Evolutionary conservation across 2,329 filamentous ascomycete species (phyloP), one percentile per base, ranked within the genome.

Genomic region (Madurella mycetomatis): DNA sequence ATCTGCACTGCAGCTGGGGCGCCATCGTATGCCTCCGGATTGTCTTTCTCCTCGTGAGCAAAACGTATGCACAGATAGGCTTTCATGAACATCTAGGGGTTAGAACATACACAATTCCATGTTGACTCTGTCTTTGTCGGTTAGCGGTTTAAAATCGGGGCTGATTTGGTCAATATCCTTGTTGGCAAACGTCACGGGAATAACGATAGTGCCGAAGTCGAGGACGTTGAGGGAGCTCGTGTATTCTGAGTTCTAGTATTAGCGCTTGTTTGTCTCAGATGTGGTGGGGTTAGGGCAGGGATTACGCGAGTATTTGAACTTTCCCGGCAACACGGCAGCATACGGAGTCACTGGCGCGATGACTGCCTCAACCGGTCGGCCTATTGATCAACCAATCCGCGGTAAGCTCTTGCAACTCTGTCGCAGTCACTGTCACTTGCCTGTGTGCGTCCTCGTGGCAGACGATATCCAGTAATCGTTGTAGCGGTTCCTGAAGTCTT

Each of bases 151-250:
- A 58, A 72, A 76, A 0, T 59, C 63, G 3, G 60, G 41, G 39
- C 74, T 67, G 25, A 70, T 63, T 13, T 66, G 61, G 62, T 85
- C 82, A 7, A 82, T 49, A 0, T 52, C 64, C 62, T 79, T 77
- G 54, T 83, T 74, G 0, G 75, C 79, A 32, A 65, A 72, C 0
- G 79, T 83, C 1, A 84, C 77, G 0, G 82, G 82, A 19, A 85
- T 70, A 1, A 78, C 72, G 0, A 77, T 74, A 39, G 69, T 71
- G 1, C 75, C 78, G 50, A 83, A 84, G 62, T 85, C 80, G n/a
- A 84, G 60, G 13, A 81, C 49, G 58, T 85, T 85, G 16, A 43
- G 40, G 13, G 41, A 51, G 48, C n/a, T 52, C 17, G 44, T 49
- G 44, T 57, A 57, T 30, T 41, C 49, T 39, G 25, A 44, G 7